phyloP scores from a whole-genome alignment of 768 basidiomycete species.

The Tephrocybe sp. region DNA sequence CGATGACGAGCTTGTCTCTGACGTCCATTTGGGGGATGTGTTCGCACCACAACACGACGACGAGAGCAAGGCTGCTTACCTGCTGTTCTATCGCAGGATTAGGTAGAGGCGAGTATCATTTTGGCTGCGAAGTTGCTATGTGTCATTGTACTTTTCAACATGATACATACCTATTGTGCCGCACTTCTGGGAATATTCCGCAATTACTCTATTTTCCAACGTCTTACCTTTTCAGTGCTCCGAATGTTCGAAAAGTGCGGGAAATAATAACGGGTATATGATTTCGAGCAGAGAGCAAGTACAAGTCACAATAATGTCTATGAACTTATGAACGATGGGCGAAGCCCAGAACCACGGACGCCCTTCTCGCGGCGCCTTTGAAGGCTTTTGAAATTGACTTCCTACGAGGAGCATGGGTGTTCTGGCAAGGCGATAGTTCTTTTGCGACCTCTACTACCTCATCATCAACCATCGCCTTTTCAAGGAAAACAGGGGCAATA shows the following conservation, averaged over 20 bases:
- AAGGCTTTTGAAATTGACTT: neutral
- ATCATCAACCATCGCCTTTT: too few relatives aligned
- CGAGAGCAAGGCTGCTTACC: slow-evolving; percentile 70
- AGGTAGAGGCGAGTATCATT: slow-evolving; percentile 23
- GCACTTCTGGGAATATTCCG: too few relatives aligned
- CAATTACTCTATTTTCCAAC: too few relatives aligned
- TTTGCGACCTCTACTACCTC: neutral
- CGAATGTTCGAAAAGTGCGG: too few relatives aligned
- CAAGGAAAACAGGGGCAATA: too few relatives aligned
- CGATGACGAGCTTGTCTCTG: slow-evolving; percentile 87
- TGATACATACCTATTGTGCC: too few relatives aligned
- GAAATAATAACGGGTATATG: too few relatives aligned
- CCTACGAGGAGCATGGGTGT: neutral
- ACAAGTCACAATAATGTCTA: too few relatives aligned
- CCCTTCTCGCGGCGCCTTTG: neutral
- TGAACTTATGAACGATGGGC: neutral
- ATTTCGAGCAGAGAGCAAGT: too few relatives aligned
- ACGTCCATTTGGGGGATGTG: slow-evolving; percentile 72
- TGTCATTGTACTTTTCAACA: too few relatives aligned
- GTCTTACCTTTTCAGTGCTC: too few relatives aligned
- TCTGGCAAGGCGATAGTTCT: neutral
- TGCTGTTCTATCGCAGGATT: slow-evolving; percentile 81
- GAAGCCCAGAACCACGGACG: neutral
- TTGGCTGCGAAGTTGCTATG: too few relatives aligned
- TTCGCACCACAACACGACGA: slow-evolving; percentile 56